phyloP scores from a whole-genome alignment of 495 filamentous ascomycete genomes.

The Chaetomium cochliodes region DNA sequence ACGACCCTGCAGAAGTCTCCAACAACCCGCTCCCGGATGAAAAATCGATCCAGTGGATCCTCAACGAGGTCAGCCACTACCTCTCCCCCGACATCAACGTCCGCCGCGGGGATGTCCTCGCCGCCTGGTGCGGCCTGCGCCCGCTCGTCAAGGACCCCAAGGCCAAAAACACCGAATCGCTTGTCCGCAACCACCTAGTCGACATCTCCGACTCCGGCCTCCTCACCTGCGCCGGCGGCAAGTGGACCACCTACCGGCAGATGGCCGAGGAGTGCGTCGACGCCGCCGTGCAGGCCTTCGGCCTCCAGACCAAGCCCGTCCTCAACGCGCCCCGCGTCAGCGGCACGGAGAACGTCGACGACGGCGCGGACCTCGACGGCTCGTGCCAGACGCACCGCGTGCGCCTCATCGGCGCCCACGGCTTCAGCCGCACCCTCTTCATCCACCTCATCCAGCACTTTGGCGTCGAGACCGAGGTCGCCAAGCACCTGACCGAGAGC shows the following conservation, averaged over 20 bases:
- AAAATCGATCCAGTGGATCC: slow-evolving; percentile 94
- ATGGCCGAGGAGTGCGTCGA: slow-evolving; percentile 99
- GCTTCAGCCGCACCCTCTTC: slow-evolving; percentile 91
- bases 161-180: slow-evolving; percentile 87
- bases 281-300: slow-evolving; percentile 76
- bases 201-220: slow-evolving; percentile 83
- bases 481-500: slow-evolving; percentile 81
- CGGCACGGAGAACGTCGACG: slow-evolving; percentile 72
- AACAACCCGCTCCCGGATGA: slow-evolving; percentile 86
- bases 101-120: slow-evolving; percentile 88
- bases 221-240: slow-evolving; percentile 92
- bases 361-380: slow-evolving; percentile 76
- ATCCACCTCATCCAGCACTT: slow-evolving; percentile 98
- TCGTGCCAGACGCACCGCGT: slow-evolving; percentile 89
- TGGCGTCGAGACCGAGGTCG: slow-evolving; percentile 92
- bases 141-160: slow-evolving; percentile 94
- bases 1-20: slow-evolving; percentile 76
- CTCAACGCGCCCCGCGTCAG: slow-evolving; percentile 66
- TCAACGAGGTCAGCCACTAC: slow-evolving; percentile 86
- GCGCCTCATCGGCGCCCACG: slow-evolving; percentile 88
- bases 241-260: slow-evolving; percentile 98
- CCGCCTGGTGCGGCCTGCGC: slow-evolving; percentile 93
- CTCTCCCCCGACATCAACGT: slow-evolving; percentile 91
- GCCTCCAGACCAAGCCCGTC: slow-evolving; percentile 61
- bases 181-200: slow-evolving; percentile 94